Evolutionary conservation across 768 basidiomycete genomes (phyloP), one percentile per base, ranked within the genome.

Genomic region (Leccinum pellstonianum): DNA sequence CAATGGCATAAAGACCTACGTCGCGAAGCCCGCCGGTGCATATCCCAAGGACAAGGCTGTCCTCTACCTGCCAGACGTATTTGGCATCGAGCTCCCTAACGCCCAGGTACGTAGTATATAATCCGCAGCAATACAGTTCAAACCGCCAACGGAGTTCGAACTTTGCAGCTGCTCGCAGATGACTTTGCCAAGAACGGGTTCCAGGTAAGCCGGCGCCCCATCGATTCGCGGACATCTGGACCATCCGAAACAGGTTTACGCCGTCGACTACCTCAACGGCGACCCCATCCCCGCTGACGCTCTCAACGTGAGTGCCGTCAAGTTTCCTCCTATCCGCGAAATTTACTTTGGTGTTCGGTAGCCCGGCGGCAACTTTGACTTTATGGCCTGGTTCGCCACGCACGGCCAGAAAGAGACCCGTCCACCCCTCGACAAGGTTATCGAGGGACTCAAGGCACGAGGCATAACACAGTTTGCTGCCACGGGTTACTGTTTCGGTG

Each of bases 401-500:
- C 87, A 88, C 61, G 68, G 67, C 7, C 25, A 61, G 15, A 76
- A 67, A 0, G 38, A 66, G 11, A 83, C 81, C 1, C 81, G 82
- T 12, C 83, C 84, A 1, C 12, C 65, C 66, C 48, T 59, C 23
- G 81, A 87, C 72, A 81, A 79, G 55, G 82, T 87, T 51, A 76
- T 87, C 19, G 71, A 68, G 4, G 81, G 76, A 0, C 79, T 92
- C 60, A 86, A 84, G 68, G 80, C 73, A 33, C 66, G 81, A 61
- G 90, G 88, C 2, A 76, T 91, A 21, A 83, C 77, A 2, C 69
- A 69, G 7, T 80, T 91, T 58, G 87, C 76, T 0, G 83, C 85
- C 0, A 80, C 81, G 5, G 88, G 87, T 3, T 91, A 85, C 76
- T 92, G 90, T 76, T 86, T 82, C 56, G 86, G 87, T 60, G 88